Base-by-base conservation (phyloP, 176 grass and related monocot genomes). In the Musa beccarii region DNA sequence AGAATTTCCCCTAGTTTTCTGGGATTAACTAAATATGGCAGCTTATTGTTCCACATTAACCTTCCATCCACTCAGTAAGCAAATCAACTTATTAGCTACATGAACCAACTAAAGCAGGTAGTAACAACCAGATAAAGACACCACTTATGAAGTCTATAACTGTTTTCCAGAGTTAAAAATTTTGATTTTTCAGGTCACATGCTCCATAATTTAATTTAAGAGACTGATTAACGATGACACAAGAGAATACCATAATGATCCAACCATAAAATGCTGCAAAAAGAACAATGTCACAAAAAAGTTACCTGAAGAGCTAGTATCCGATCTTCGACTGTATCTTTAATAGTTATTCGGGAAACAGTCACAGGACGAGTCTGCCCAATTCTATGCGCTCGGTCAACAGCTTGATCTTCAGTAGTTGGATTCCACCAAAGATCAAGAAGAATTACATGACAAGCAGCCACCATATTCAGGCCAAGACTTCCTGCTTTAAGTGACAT, bases 341-440 rank as follows among this genome's bases (percentile, higher is more conserved):
- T 86, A 71, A 96, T 21, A 49, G 92, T 92, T 80, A 96, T 55
- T 17, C 92, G 85, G 50, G 89, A 87, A 20, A 96, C 92, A 74
- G 92, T 92, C 68, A 96, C 92, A 62, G 82, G 34, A 69, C 92
- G 89, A 77, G 89, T 96, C 79, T 96, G 92, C 16, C 92, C 92
- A 67, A 96, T 96, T 75, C 92, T 86, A 53, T 96, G 92, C 52
- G 92, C 89, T 83, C 92, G 83, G 81, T 96, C 92, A 80, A 96
- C 53, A 76, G 92, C 92, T 76, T 96, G 92, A 69, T 96, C 92
- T 85, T 96, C 92, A 63, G 92, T 84, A 73, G 85, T 82, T 74
- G 92, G 92, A 66, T 96, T 96, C 92, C 92, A 96, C 92, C 92
- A 96, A 80, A 91, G 88, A 89, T 96, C 92, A 72, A 96, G 92